Conservation (phyloP, 495 filamentous ascomycete species). For the Barbatosphaeria neglecta region DNA sequence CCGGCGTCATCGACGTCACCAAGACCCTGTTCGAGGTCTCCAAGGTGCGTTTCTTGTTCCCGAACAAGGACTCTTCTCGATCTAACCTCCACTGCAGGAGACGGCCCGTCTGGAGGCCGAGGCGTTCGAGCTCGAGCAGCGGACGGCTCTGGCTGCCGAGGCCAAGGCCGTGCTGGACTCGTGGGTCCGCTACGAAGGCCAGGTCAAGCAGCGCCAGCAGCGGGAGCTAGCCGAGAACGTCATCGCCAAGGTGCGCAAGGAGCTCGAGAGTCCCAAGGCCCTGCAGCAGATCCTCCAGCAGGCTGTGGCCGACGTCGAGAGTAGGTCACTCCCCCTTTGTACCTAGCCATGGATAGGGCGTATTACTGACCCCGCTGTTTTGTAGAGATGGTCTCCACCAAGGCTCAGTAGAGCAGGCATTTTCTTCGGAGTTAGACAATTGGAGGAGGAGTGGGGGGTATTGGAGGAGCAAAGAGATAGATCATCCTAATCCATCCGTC, state of each 20-base stretch:
- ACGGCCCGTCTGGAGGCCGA: conserved; percentile 90
- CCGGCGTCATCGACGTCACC: conserved; percentile 87
- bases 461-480: too few relatives aligned
- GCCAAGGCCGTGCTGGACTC: conserved; percentile 93
- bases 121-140: conserved; percentile 94
- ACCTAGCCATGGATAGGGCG: not conserved
- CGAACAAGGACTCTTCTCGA: not conserved
- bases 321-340: conserved; percentile 42
- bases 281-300: conserved; percentile 94
- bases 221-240: conserved; percentile 82
- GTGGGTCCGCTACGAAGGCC: conserved; percentile 95
- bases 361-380: conserved; percentile 10
- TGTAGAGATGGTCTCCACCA: conserved; percentile 40
- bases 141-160: conserved; percentile 76
- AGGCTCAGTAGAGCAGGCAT: conserved; percentile 47
- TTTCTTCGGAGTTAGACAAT: too few relatives aligned
- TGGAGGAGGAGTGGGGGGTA: too few relatives aligned
- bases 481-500: too few relatives aligned
- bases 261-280: conserved; percentile 91
- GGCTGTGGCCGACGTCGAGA: conserved; percentile 90
- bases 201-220: conserved; percentile 98
- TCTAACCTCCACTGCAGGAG: conserved; percentile 57
- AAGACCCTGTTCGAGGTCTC: conserved; percentile 96
- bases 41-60: conserved; percentile 52
- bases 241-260: conserved; percentile 95